Percentiles rank a stretch among this genome's conserved stretches.
phyloP scores from a whole-genome alignment of 192 early-diverging fungal species.

The Umbelopsis vinacea region DNA sequence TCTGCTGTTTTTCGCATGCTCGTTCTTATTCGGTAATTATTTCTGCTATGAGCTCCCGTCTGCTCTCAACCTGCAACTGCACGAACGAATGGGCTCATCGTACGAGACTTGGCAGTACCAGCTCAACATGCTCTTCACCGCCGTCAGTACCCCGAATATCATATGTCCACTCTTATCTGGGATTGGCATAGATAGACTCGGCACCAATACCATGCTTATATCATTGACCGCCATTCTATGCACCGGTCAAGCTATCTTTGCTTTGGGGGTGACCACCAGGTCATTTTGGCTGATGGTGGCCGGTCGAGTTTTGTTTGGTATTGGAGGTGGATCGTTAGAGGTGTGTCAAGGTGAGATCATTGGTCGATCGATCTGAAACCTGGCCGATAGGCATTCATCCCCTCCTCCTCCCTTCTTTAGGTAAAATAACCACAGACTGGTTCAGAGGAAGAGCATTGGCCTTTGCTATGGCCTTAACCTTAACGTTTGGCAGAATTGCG shows the following conservation, averaged over 20 bases:
- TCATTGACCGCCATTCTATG: conserved; percentile 53
- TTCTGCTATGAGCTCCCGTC: conserved; percentile 45
- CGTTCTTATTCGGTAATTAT: conserved; percentile 48
- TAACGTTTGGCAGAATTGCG: conserved; percentile 56
- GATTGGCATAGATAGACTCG: conserved; percentile 58
- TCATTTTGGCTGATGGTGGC: conserved; percentile 52
- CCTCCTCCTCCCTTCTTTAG: background rate
- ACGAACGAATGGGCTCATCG: conserved; percentile 40
- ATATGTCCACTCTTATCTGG: conserved; percentile 48
- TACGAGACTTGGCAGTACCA: conserved; percentile 47
- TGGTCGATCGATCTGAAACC: background rate
- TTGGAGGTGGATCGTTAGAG: conserved; percentile 66
- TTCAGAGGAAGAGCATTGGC: conserved; percentile 62
- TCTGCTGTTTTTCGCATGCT: conserved; percentile 43
- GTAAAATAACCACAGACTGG: conserved; percentile 60
- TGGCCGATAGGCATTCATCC: background rate
- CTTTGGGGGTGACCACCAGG: conserved; percentile 53
- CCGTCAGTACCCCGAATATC: conserved; percentile 44
- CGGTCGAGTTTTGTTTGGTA: conserved; percentile 66
- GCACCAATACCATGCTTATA: conserved; percentile 52
- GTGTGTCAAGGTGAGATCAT: conserved; percentile 54
- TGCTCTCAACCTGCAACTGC: conserved; percentile 44
- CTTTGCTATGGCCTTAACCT: conserved; percentile 61
- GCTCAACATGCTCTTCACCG: conserved; percentile 50
- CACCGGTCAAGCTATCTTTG: conserved; percentile 63